phyloP scores from a whole-genome alignment of 257 asterid genomes.

The Forsythia suspensa region DNA sequence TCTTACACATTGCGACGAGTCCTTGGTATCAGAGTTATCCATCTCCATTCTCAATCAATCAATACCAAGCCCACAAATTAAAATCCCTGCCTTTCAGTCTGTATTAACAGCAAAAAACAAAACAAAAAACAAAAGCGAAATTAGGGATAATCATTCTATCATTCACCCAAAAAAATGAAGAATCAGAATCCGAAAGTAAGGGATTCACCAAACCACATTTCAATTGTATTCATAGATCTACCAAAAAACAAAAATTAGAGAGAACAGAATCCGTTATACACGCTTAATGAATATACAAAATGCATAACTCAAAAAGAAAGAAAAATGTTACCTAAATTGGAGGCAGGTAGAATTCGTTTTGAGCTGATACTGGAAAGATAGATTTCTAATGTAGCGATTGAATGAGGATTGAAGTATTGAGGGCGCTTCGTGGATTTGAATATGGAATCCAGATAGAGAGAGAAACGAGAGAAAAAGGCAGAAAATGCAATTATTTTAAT shows the following conservation, averaged over 20 bases:
- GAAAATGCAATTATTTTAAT: not conserved
- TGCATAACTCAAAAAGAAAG: not conserved
- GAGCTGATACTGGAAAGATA: not conserved
- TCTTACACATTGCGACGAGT: slow-evolving; percentile 71
- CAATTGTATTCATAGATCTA: not conserved
- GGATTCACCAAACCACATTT: not conserved
- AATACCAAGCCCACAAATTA: not conserved
- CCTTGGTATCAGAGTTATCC: slow-evolving; percentile 58
- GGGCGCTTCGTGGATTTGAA: not conserved
- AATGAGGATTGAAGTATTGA: not conserved
- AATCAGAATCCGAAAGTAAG: not conserved
- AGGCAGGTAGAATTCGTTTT: not conserved
- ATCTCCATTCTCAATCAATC: slow-evolving; percentile 31
- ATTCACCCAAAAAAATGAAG: not conserved
- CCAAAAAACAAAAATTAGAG: not conserved
- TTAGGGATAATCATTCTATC: not conserved
- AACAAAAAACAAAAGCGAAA: not conserved
- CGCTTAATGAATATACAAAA: not conserved
- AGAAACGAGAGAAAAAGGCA: not conserved
- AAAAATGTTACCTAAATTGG: not conserved
- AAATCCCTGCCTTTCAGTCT: slow-evolving; percentile 3
- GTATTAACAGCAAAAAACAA: not conserved
- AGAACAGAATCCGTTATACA: not conserved
- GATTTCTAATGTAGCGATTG: not conserved
- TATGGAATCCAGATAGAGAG: not conserved